phyloP scores from a whole-genome alignment of 768 basidiomycete genomes.

The Kwoniella sp. region DNA sequence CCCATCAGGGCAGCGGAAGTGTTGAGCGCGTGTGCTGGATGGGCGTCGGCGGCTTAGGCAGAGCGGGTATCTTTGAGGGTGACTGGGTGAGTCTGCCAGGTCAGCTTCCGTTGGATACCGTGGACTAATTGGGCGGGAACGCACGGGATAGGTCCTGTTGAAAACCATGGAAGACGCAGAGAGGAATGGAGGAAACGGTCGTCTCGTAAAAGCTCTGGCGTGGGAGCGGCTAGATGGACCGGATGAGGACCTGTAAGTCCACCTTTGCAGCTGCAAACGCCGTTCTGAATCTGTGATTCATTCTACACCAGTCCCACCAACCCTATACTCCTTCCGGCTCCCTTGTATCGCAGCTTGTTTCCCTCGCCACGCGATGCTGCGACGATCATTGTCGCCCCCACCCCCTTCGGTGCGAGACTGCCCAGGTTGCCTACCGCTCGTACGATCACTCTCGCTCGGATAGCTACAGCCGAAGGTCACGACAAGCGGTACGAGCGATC shows the following conservation, averaged over 20 bases:
- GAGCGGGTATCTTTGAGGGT: slow-evolving; percentile 47
- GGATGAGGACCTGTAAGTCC: slow-evolving; percentile 27
- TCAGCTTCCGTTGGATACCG: too few species aligned
- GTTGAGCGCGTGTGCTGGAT: slow-evolving; percentile 40
- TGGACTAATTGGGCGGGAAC: background rate
- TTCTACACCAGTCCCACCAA: slow-evolving; percentile 27
- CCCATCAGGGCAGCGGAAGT: background rate
- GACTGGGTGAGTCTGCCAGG: slow-evolving; percentile 44
- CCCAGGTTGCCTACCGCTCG: slow-evolving; percentile 43
- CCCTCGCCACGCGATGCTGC: slow-evolving; percentile 14
- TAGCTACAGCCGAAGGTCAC: slow-evolving; percentile 39
- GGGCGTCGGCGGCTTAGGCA: slow-evolving; percentile 41
- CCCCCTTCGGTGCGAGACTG: slow-evolving; percentile 39
- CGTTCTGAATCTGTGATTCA: background rate
- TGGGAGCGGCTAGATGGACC: slow-evolving; percentile 34
- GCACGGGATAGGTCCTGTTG: too few species aligned
- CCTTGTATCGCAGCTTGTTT: slow-evolving; percentile 29
- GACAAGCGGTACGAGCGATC: slow-evolving; percentile 45
- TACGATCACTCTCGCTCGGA: slow-evolving; percentile 39
- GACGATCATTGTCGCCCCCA: slow-evolving; percentile 20
- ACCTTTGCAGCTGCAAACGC: background rate
- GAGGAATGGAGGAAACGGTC: slow-evolving; percentile 6
- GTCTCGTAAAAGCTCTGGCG: slow-evolving; percentile 40
- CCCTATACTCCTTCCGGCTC: slow-evolving; percentile 38
- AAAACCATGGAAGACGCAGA: background rate